Percentiles rank a stretch among this genome's conserved stretches.
These are phyloP conservation scores for Vitis amurensis DNA, from an alignment of 164 flowering plant species.

Conservation along the genomic window DNA sequence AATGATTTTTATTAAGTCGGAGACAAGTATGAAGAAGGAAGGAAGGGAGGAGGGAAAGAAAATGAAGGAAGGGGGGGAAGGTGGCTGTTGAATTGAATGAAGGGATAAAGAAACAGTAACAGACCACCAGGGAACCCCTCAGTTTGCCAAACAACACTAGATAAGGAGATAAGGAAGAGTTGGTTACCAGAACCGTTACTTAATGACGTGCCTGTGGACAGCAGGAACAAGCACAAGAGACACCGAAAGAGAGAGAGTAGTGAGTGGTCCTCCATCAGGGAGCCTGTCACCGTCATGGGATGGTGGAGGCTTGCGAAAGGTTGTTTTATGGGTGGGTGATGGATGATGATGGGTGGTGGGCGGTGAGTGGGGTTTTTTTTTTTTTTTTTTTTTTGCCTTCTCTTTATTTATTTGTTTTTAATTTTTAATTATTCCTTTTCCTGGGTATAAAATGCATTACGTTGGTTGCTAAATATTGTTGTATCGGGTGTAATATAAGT, in stretches of 20 bases:
- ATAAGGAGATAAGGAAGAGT: constrained; percentile 29
- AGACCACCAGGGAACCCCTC: background rate
- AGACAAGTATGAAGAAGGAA: background rate
- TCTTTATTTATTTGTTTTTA: background rate
- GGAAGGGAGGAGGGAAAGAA: background rate
- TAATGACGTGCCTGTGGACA: constrained; percentile 17
- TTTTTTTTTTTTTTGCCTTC: background rate
- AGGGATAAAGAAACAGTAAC: background rate
- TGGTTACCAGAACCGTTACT: constrained; percentile 11
- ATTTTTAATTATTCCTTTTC: no score
- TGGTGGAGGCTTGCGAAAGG: constrained; percentile 26
- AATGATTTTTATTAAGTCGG: background rate
- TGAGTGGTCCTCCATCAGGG: constrained; percentile 20
- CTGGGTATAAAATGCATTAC: no score
- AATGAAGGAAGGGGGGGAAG: background rate
- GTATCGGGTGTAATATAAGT: background rate
- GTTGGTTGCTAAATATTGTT: background rate
- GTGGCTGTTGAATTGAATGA: background rate
- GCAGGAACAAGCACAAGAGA: background rate
- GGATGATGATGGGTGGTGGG: constrained; percentile 27
- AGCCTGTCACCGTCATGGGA: constrained; percentile 26
- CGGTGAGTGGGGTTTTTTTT: constrained; percentile 18
- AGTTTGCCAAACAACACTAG: constrained; percentile 15
- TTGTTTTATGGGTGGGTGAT: constrained; percentile 4
- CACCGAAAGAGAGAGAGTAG: constrained; percentile 2